Base-by-base conservation (phyloP, 2,329 filamentous ascomycete genomes). In the Knufia fluminis region DNA sequence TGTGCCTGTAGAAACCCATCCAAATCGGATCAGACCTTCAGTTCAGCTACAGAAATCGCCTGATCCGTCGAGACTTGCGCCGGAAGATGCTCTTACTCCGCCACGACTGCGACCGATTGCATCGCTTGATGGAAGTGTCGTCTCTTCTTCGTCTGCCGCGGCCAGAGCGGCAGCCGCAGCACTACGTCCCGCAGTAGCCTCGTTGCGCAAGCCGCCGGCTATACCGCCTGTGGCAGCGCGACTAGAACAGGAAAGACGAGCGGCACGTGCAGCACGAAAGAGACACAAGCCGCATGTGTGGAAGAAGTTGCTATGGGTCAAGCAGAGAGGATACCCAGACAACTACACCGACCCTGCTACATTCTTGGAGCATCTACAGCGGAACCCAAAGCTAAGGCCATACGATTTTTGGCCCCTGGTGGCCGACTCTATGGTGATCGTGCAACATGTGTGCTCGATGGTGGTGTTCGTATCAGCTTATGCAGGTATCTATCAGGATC, bases 401-500 rank as follows among this genome's bases (percentile, higher is more conserved):
- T 98, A 98, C 67, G 90, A 97, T 62, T 98, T 98, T 68, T 98
- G 92, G 91, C 88, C 90, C 7, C 76, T 98, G 28, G 89, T 97
- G 45, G 86, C 88, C 50, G 91, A 97, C 66, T 91, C 87, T 12
- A 96, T 91, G 2, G 88, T 97, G 52, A 96, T 98, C 58, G 86
- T 97, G 16, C 92, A 98, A 66, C 92, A 98, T 66, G 85, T 97
- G 43, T 94, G 88, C 66, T 94, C 88, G 6, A 90, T 97, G 53
- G 85, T 86, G 48, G 91, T 98, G 50, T 98, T 97, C 63, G 79
- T 94, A 53, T 90, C 91, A 57, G 94, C 86, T 67, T 98, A 98
- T 64, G 82, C 90, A 14, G 88, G 82, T 47, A 98, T 98, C 54
- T 86, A 86, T 58, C 82, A 91, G 59, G 82, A 90, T 59, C 80